Evolutionary conservation across 148 eudicot species (phyloP).

Genomic region (Nepenthes gracilis): DNA sequence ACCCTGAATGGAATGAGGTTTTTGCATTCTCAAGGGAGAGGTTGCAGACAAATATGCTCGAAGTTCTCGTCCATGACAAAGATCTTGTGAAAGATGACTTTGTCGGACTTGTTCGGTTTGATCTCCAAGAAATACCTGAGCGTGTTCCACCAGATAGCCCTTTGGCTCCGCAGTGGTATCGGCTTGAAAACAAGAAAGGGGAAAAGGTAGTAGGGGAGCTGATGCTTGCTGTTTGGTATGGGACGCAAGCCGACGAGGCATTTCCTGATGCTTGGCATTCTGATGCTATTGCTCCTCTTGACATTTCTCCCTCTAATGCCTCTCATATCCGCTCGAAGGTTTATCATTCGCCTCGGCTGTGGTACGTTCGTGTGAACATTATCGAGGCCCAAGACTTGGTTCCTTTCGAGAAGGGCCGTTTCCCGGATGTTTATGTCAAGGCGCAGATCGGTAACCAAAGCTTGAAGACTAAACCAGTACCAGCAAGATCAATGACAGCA

Average conservation of each 20-base stretch:
- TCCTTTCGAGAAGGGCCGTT: constrained; percentile 32
- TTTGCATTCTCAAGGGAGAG: constrained; percentile 73
- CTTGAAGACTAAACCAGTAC: constrained; percentile 43
- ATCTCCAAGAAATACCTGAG: constrained; percentile 51
- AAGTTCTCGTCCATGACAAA: constrained; percentile 64
- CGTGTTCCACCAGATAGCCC: constrained; percentile 91
- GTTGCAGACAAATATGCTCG: constrained; percentile 51
- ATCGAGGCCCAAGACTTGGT: constrained; percentile 71
- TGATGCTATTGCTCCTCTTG: constrained; percentile 34
- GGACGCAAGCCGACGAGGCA: constrained; percentile 93
- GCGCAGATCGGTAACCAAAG: constrained; percentile 45
- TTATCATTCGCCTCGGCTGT: constrained; percentile 60
- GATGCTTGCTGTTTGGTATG: constrained; percentile 85
- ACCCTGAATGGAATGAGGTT: constrained; percentile 79
- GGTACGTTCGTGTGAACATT: constrained; percentile 68
- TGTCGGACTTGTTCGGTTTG: constrained; percentile 50
- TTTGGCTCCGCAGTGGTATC: constrained; percentile 82
- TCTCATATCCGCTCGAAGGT: constrained; percentile 51
- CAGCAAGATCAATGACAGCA: constrained; percentile 41
- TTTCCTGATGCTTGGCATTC: constrained; percentile 84
- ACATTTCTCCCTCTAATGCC: constrained; percentile 20
- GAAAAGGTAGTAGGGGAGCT: constrained; percentile 50
- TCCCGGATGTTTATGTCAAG: constrained; percentile 57
- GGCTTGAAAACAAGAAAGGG: constrained; percentile 55
- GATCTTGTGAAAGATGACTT: constrained; percentile 75